Evolutionary conservation across 352 stramenopile species (phyloP), one percentile per base, ranked within the genome.

Genomic region (Phytophthora parvispora): DNA sequence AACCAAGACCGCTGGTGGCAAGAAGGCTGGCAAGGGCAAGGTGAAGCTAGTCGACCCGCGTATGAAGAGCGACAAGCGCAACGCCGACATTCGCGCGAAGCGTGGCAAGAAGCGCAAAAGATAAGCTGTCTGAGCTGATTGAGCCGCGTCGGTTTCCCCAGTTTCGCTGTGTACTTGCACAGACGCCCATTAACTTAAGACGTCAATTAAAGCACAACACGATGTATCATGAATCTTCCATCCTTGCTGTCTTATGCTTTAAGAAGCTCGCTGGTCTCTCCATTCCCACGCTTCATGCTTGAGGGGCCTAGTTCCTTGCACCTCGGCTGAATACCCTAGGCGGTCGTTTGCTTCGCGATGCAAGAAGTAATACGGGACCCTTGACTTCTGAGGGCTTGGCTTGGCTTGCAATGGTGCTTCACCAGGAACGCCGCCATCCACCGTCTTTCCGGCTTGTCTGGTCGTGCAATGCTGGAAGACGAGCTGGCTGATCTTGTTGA

Each of bases 21-120:
- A 97, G 78, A 97, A 97, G 72, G 78, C 75, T 18, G 81, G 83
- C 22, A 84, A 87, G 48, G 90, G 91, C 65, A 97, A 95, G 59
- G 88, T 99, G 31, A 99, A 99, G 72, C 77, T 99, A 22, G 98
- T 99, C 3, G 98, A 99, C 69, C 94, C 97, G 66, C 89, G 98
- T 65, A 98, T 99, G 93, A 99, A 99, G 84, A 99, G 86, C 65
- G 97, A 99, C 81, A 99, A 97, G 78, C 87, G 87, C 64, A 96
- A 96, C 56, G 78, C 80, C 36, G 87, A 95, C 28, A 89, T 91
- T 16, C 94, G 75, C 48, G 83, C 78, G 4, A 97, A 97, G 75
- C 85, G 89, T 60, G 89, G 87, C 69, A 91, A 90, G 70, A 97
- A 97, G 79, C 74, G 72, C n/a, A 97, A 97, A 81, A 87, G 89